Percentiles rank a stretch among this genome's conserved stretches.
Conservation (phyloP, 306 rosid species). For the Albizia julibrissin region DNA sequence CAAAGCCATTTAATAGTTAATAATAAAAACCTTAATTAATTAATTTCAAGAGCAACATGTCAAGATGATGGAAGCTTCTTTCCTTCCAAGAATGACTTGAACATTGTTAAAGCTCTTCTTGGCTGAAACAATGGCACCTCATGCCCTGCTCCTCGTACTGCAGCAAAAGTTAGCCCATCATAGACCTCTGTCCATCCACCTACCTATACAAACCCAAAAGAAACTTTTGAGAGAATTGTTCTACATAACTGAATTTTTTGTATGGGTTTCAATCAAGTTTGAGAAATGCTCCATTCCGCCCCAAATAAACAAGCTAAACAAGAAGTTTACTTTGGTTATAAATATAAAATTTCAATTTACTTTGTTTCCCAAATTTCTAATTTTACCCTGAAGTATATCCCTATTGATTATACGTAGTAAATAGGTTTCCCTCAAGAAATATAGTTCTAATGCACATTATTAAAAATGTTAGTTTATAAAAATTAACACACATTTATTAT, state of each 20-base stretch:
- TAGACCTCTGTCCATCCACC: slow-evolving; percentile 76
- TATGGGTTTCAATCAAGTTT: slow-evolving; percentile 3
- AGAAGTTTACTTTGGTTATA: too few relatives aligned
- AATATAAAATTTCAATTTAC: too few relatives aligned
- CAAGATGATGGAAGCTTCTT: slow-evolving; percentile 53
- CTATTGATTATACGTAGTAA: too few relatives aligned
- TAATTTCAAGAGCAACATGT: slow-evolving; percentile 8
- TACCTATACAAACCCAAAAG: slow-evolving; percentile 41
- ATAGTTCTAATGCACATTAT: too few relatives aligned
- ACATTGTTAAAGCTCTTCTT: slow-evolving; percentile 49
- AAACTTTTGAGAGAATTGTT: not conserved
- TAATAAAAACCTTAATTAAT: not conserved
- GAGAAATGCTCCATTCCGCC: not conserved
- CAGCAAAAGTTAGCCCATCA: slow-evolving; percentile 65
- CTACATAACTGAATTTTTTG: not conserved
- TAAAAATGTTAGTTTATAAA: too few relatives aligned
- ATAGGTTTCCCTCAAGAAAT: too few relatives aligned
- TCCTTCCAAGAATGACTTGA: slow-evolving; percentile 61
- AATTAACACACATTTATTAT: too few relatives aligned
- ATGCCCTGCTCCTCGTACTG: slow-evolving; percentile 74
- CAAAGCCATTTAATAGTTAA: not conserved
- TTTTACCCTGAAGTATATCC: not conserved
- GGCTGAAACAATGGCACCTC: slow-evolving; percentile 71
- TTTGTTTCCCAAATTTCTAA: too few relatives aligned
- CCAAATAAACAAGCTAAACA: not conserved